Conservation (phyloP, 164 flowering plant species). For the Euptelea pleiosperma region DNA sequence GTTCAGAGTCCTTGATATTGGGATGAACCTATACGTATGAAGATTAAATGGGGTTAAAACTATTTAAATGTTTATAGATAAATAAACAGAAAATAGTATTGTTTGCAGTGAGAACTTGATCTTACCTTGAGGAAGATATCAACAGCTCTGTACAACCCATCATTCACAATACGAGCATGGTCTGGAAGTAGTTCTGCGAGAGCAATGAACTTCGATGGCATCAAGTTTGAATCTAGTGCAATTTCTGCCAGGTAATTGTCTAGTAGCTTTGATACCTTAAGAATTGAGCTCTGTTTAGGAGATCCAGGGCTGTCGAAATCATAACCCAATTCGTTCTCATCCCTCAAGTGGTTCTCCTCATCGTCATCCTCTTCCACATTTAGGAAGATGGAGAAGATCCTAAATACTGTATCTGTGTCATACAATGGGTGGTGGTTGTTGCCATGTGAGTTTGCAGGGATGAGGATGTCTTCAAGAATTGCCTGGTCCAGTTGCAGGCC, state of each 20-base stretch:
- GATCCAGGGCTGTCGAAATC: slow-evolving; percentile 78
- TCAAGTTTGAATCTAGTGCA: slow-evolving; percentile 65
- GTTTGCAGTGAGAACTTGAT: neutral
- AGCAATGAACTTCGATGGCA: slow-evolving; percentile 61
- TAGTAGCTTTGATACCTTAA: slow-evolving; percentile 72
- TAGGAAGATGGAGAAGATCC: slow-evolving; percentile 83
- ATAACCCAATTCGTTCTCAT: slow-evolving; percentile 43
- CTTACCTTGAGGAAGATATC: slow-evolving; percentile 39
- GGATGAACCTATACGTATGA: slow-evolving; percentile 66
- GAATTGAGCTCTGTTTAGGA: slow-evolving; percentile 73
- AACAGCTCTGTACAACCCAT: slow-evolving; percentile 75
- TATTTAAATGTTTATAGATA: neutral
- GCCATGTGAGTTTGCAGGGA: slow-evolving; percentile 61
- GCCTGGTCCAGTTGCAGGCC: slow-evolving; percentile 94
- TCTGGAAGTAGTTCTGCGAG: slow-evolving; percentile 84
- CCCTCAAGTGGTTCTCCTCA: slow-evolving; percentile 48
- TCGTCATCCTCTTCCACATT: slow-evolving; percentile 89
- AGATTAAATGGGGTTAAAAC: slow-evolving; percentile 4
- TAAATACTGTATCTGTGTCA: slow-evolving; percentile 70
- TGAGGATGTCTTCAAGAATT: slow-evolving; percentile 90
- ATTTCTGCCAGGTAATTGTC: slow-evolving; percentile 83
- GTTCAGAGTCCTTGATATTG: slow-evolving; percentile 76
- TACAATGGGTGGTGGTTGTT: slow-evolving; percentile 52
- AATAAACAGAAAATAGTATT: neutral
- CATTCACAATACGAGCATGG: slow-evolving; percentile 69